Base-by-base conservation (phyloP, 2,329 filamentous ascomycete genomes). In the Trichoderma endophyticum region DNA sequence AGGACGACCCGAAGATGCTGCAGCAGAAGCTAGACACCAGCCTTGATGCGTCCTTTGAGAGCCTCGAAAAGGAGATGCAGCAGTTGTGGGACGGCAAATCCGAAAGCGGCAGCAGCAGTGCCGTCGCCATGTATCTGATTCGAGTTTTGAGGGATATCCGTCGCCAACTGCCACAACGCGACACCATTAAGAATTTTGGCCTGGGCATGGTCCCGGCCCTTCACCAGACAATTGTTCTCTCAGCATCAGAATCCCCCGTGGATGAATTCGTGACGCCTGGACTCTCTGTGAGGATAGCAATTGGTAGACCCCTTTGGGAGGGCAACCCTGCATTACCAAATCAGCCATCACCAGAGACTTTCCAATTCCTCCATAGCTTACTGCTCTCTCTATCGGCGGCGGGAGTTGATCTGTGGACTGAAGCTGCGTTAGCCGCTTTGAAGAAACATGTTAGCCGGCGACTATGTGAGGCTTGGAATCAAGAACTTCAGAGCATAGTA, bases 321-420 rank as follows among this genome's bases (percentile, higher is more conserved):
- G 93, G 93, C 0, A 84, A 88, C 48, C 92, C 93, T 0, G 85
- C 89, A 30, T 80, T 97, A 56, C 95, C 95, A 0, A 86, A 90
- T 6, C 93, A 96, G 77, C 94, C 94, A 1, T 95, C 93, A 0
- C 90, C 93, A 0, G 86, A 86, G 24, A 84, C 90, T 0, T 97
- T 97, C 78, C 88, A 87, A 73, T 90, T 97, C 70, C 78, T 98
- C 63, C 88, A 89, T 28, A 85, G 85, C 59, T 78, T 97, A 32
- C 88, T 89, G 5, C 82, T 83, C 61, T 84, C 86, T 6, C 97
- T 98, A 93, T 87, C 87, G 4, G 83, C 86, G 14, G 84, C 87
- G 3, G 95, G 95, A 0, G 84, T 88, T 60, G 95, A 98, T 79
- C 81, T 98, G 3, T 98, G 95, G 95, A 94, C 91, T 68, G 86